Conservation (phyloP, 768 basidiomycete species). For the Mycena kentingensis region DNA sequence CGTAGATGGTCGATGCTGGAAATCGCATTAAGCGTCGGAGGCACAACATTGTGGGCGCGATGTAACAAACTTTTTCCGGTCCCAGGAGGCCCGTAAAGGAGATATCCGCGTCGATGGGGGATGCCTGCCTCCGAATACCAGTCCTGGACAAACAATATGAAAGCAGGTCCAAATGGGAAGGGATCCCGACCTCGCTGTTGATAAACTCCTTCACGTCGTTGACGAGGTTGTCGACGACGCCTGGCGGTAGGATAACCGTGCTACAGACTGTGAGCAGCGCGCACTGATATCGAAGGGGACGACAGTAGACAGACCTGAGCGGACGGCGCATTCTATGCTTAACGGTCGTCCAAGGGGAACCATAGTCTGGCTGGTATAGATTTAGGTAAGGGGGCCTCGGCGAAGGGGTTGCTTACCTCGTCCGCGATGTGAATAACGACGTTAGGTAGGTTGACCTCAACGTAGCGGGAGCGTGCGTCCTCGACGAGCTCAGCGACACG, state of each 20-base stretch:
- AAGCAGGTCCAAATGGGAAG: too few relatives aligned
- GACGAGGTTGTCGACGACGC: conserved; percentile 48
- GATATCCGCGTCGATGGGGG: conserved; percentile 57
- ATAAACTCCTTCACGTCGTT: conserved; percentile 57
- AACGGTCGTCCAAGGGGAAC: conserved; percentile 44
- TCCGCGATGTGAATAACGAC: conserved; percentile 39
- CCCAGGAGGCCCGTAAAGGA: conserved; percentile 62
- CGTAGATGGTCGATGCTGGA: conserved; percentile 55
- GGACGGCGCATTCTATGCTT: conserved; percentile 54
- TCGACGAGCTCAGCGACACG: conserved; percentile 38
- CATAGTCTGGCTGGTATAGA: conserved; percentile 36
- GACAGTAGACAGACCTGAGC: conserved; percentile 24
- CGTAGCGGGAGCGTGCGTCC: conserved; percentile 37
- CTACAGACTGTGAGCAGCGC: conserved; percentile 13
- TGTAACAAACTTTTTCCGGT: conserved; percentile 64
- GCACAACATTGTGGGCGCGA: conserved; percentile 3
- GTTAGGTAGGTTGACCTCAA: conserved; percentile 37
- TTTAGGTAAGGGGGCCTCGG: conserved; percentile 1
- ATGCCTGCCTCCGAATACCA: conserved; percentile 63
- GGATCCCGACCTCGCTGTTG: too few relatives aligned
- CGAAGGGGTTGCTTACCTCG: conserved; percentile 26
- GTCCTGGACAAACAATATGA: conserved; percentile 46
- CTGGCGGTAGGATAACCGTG: conserved; percentile 53
- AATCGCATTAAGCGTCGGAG: conserved; percentile 38
- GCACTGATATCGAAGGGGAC: background rate